Conservation (phyloP, 352 stramenopile genomes). For the Lagenidium sp. region DNA sequence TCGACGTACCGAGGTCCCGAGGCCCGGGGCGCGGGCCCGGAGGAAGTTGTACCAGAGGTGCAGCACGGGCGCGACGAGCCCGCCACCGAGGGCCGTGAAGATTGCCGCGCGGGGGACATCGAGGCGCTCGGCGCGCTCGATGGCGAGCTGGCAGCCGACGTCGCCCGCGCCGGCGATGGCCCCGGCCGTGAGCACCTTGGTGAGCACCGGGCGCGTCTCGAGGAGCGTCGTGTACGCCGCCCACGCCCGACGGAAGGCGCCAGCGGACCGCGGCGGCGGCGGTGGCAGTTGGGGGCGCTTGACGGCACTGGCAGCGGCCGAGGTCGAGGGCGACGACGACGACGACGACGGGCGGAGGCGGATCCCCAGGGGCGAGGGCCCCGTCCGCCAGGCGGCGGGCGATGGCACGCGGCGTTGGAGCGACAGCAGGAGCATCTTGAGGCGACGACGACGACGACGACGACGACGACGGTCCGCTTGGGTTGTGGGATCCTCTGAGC, state of each 20-base stretch:
- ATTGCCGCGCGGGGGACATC: slow-evolving; percentile 41
- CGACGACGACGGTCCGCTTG: too few relatives aligned
- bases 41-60: slow-evolving; percentile 76
- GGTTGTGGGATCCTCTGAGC: too few relatives aligned
- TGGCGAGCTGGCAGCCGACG: slow-evolving; percentile 54
- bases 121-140: slow-evolving; percentile 24
- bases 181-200: slow-evolving; percentile 56
- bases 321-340: slow-evolving; percentile 5
- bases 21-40: slow-evolving; percentile 22
- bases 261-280: too few relatives aligned
- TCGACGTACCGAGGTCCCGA: slow-evolving; percentile 15
- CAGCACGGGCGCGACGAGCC: slow-evolving; percentile 61
- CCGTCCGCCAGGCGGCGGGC: too few relatives aligned
- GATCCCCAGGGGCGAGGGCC: too few relatives aligned
- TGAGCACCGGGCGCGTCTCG: slow-evolving; percentile 41
- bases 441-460: too few relatives aligned
- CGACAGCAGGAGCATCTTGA: too few relatives aligned
- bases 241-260: too few relatives aligned
- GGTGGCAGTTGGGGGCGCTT: too few relatives aligned
- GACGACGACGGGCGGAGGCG: not conserved
- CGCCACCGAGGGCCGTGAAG: slow-evolving; percentile 61
- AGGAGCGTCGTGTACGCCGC: slow-evolving; percentile 42
- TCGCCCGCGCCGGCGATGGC: slow-evolving; percentile 59
- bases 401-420: too few relatives aligned
- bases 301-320: not conserved